These are phyloP conservation scores for Aspergillus novoparasiticus DNA, from an alignment of 2,329 filamentous ascomycete species.

Conservation along the genomic window DNA sequence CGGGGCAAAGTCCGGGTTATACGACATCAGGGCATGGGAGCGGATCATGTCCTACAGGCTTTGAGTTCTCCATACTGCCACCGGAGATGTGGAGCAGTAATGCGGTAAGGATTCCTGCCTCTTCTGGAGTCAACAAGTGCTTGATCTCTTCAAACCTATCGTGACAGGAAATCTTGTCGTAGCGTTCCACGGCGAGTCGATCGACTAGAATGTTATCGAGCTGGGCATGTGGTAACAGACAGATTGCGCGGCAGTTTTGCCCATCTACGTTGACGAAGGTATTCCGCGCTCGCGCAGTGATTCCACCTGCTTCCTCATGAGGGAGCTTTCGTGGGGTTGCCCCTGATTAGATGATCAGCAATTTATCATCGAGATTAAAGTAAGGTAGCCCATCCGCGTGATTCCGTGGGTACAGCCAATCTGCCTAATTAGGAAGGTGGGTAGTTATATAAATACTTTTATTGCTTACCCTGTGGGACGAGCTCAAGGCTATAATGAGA, in stretches of 20 bases:
- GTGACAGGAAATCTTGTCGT: constrained; percentile 29
- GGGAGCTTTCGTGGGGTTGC: neutral
- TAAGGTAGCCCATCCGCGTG: neutral
- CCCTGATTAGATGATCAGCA: neutral
- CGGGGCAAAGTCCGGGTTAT: constrained; percentile 12
- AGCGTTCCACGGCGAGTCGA: constrained; percentile 14
- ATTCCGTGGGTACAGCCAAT: neutral
- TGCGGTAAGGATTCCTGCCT: constrained; percentile 26
- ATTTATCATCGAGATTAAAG: neutral
- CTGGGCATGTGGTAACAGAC: constrained; percentile 26
- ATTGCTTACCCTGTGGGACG: neutral
- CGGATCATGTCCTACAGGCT: constrained; percentile 26
- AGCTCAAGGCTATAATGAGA: neutral
- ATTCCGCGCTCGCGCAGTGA: constrained; percentile 25
- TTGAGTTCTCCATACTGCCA: constrained; percentile 25
- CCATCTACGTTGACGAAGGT: constrained; percentile 30
- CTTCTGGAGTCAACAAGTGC: constrained; percentile 31
- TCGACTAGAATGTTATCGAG: constrained; percentile 20
- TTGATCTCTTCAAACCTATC: constrained; percentile 33
- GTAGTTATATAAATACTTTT: neutral
- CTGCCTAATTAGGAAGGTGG: neutral
- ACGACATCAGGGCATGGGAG: constrained; percentile 21
- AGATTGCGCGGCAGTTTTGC: constrained; percentile 22
- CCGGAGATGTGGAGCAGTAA: constrained; percentile 31
- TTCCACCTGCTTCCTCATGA: constrained; percentile 30